Base-by-base conservation (phyloP, 345 rosid genomes). In the Brassica rapa region DNA sequence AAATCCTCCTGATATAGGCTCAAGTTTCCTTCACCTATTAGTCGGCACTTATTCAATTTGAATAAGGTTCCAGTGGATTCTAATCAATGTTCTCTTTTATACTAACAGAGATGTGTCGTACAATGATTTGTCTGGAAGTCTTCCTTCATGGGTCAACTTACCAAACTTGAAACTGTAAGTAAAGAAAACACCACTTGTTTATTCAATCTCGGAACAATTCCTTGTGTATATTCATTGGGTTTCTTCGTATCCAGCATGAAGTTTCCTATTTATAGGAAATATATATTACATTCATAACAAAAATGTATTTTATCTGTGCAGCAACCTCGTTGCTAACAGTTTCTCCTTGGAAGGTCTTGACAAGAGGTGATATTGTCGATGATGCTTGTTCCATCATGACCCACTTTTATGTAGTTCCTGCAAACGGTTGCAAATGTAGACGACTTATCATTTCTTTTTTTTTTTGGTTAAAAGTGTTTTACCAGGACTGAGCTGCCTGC, bases 311-410 rank as follows among this genome's bases (percentile, higher is more conserved):
- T 29, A 25, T 73, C 10, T 81, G 43, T 90, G 87, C 90, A 93
- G 96, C 30, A 93, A 89, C 82, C 32, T 91, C 27, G 86, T 93
- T 51, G 93, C 83, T 82, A 91, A 91, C 83, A 88, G 85, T 84
- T 89, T 93, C 76, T 84, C 89, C 25, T 53, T 86, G 43, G 84
- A 62, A 59, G 72, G 65, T 53, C 77, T 85, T 57, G 76, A 81
- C 70, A 82, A 29, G 79, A 82, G 90, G 96, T 93, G 56, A 70
- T 62, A 53, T 68, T 41, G n/a, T 43, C 67, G 32, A 6, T 32
- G 29, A 5, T 35, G 57, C 55, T 29, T 63, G 14, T 68, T 15
- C 59, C 16, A 21, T n/a, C 41, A 12, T 41, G 24, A 27, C 21
- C 73, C 51, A 66, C 23, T 55, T 56, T 8, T 39, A 10, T 56